Conservation (phyloP, 306 rosid species). For the Cucumis hystrix region DNA sequence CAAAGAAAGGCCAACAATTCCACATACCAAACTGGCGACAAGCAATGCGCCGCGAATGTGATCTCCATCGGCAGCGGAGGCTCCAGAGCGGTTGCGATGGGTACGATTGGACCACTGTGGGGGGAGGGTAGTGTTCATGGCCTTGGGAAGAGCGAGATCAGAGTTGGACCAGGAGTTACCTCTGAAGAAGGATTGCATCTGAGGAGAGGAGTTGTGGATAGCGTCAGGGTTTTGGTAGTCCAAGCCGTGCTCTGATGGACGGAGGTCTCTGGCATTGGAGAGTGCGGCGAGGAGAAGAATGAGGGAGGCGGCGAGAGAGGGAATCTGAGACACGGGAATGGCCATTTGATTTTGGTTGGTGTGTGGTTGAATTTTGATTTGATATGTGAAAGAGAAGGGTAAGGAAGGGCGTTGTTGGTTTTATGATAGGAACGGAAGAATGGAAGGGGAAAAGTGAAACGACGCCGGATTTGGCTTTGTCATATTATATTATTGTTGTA, state of each 20-base stretch:
- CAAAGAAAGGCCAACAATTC: conserved; percentile 56
- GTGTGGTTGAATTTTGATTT: background rate
- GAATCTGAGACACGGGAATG: background rate
- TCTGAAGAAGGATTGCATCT: conserved; percentile 60
- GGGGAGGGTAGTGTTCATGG: conserved; percentile 27
- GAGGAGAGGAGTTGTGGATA: conserved; percentile 20
- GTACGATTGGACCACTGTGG: conserved; percentile 16
- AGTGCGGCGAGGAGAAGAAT: conserved; percentile 11
- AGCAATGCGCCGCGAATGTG: conserved; percentile 34
- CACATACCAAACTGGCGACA: conserved; percentile 61
- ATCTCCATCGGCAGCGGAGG: background rate
- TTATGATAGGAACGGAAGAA: background rate
- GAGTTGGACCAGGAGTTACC: conserved; percentile 26
- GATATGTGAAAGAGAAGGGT: background rate
- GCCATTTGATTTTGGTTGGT: background rate
- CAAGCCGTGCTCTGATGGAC: conserved; percentile 83
- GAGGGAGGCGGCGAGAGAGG: background rate
- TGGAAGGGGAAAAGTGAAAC: background rate
- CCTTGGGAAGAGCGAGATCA: conserved; percentile 22
- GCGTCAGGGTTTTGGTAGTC: conserved; percentile 35
- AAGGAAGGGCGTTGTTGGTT: background rate
- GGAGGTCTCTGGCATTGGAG: conserved; percentile 38
- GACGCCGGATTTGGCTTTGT: background rate
- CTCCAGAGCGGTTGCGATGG: conserved; percentile 15
- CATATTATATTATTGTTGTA: background rate